phyloP scores from a whole-genome alignment of 257 asterid species.

The Solanum infundibuliforme region DNA sequence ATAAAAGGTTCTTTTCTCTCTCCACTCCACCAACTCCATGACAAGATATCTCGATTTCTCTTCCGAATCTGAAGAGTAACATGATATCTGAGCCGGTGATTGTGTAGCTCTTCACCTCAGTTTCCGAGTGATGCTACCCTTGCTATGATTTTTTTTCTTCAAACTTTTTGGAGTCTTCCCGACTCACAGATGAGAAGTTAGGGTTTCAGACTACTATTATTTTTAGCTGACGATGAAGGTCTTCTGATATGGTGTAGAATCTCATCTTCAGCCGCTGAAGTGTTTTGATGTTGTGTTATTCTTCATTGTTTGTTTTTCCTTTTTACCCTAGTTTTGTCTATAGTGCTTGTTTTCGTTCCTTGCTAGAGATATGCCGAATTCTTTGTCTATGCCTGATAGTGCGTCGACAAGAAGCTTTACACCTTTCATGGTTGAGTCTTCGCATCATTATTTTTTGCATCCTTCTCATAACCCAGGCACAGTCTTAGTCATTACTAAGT shows the following conservation, averaged over 20 bases:
- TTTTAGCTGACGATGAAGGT: neutral
- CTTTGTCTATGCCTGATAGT: neutral
- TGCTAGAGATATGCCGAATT: neutral
- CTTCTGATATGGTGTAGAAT: neutral
- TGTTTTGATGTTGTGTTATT: neutral
- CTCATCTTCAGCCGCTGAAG: neutral
- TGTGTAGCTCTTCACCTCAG: neutral
- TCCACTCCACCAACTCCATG: neutral
- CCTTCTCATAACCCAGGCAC: neutral
- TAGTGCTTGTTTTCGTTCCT: neutral
- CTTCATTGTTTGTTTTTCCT: neutral
- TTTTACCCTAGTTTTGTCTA: neutral
- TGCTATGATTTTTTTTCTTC: neutral
- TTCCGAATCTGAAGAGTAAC: no score
- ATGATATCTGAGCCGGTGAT: neutral
- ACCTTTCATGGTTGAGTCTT: neutral
- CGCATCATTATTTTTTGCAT: neutral
- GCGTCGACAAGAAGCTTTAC: neutral
- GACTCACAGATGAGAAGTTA: neutral
- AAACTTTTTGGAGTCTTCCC: neutral
- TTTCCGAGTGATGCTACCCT: neutral
- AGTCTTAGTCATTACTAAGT: neutral
- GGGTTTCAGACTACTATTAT: neutral
- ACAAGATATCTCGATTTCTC: neutral
- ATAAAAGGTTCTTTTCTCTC: neutral